Evolutionary conservation across 805 yeast species (phyloP).

Genomic region (Kazachstania viticola): DNA sequence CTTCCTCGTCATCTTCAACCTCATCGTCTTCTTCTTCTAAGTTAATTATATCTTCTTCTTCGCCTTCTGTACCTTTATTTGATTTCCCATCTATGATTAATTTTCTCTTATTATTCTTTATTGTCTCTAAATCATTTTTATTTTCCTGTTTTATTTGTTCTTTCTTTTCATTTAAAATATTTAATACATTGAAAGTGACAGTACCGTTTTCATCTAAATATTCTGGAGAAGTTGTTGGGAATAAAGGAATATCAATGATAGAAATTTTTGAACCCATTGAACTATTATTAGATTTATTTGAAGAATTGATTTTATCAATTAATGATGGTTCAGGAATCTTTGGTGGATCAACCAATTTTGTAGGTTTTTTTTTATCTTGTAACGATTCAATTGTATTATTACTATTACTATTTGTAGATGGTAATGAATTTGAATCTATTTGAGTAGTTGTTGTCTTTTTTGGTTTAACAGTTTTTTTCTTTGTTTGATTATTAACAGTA

Average conservation of each 20-base stretch:
- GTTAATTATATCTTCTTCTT: slow-evolving; percentile 13
- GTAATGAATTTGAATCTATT: neutral
- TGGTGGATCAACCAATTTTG: slow-evolving; percentile 16
- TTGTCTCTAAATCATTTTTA: slow-evolving; percentile 1
- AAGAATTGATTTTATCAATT: slow-evolving; percentile 10
- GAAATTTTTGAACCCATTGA: slow-evolving; percentile 19
- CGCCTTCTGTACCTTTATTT: slow-evolving; percentile 17
- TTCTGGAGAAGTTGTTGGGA: slow-evolving; percentile 15
- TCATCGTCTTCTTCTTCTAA: slow-evolving; percentile 16
- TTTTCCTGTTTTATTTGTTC: slow-evolving; percentile 1
- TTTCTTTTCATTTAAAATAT: slow-evolving; percentile 3
- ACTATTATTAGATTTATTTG: slow-evolving; percentile 6
- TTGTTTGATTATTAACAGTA: neutral
- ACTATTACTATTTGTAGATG: neutral
- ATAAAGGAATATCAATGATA: slow-evolving; percentile 23
- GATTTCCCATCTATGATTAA: slow-evolving; percentile 1
- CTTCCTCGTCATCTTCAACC: slow-evolving; percentile 13
- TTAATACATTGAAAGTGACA: slow-evolving; percentile 22
- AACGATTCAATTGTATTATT: slow-evolving; percentile 2
- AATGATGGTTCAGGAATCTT: slow-evolving; percentile 16
- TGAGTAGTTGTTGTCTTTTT: slow-evolving; percentile 3
- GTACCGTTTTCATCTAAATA: slow-evolving; percentile 28
- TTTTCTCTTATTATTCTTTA: slow-evolving; percentile 1
- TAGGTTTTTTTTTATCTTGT: slow-evolving; percentile 12
- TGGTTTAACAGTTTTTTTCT: slow-evolving; percentile 1